A percentile compares a stretch with the other conserved stretches of the same genome.
phyloP scores from a whole-genome alignment of 352 stramenopile genomes.

The Salisapilia sapeloensis region DNA sequence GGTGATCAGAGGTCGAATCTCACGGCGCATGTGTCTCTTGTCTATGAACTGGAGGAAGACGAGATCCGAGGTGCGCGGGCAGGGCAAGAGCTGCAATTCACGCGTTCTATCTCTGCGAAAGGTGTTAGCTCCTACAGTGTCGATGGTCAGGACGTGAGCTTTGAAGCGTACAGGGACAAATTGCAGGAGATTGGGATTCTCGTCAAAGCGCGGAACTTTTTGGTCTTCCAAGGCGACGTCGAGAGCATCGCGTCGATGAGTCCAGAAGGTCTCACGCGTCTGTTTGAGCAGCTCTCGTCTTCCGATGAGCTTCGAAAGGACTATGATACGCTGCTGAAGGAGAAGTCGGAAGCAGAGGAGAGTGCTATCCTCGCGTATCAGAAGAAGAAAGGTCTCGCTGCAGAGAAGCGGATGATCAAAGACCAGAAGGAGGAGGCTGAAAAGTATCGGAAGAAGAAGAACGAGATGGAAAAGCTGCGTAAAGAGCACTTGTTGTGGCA shows the following conservation, averaged over 20 bases:
- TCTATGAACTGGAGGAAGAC: slow-evolving; percentile 76
- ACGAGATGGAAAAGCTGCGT: slow-evolving; percentile 50
- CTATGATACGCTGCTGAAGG: slow-evolving; percentile 68
- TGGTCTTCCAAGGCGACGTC: slow-evolving; percentile 99
- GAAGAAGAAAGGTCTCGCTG: slow-evolving; percentile 91
- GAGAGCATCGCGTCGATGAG: slow-evolving; percentile 94
- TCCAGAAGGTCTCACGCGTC: slow-evolving; percentile 89
- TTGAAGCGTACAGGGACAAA: slow-evolving; percentile 87
- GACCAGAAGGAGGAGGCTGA: slow-evolving; percentile 91
- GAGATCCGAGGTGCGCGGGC: slow-evolving; percentile 33
- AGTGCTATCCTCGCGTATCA: slow-evolving; percentile 90
- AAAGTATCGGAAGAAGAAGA: slow-evolving; percentile 51
- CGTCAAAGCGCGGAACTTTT: slow-evolving; percentile 98
- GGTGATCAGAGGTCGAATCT: slow-evolving; percentile 16
- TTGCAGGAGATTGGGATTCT: slow-evolving; percentile 95
- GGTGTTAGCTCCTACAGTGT: slow-evolving; percentile 78
- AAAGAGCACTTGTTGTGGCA: slow-evolving; percentile 93
- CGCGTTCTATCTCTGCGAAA: slow-evolving; percentile 84
- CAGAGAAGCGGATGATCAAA: slow-evolving; percentile 86
- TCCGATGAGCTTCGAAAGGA: slow-evolving; percentile 76
- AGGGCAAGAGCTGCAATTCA: slow-evolving; percentile 81
- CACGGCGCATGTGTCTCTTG: slow-evolving; percentile 84
- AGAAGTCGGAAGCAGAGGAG: slow-evolving; percentile 89
- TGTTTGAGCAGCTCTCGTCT: slow-evolving; percentile 95
- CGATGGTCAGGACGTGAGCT: slow-evolving; percentile 60